Conservation (phyloP, 2,329 filamentous ascomycete species). For the Xenoacremonium recifei region DNA sequence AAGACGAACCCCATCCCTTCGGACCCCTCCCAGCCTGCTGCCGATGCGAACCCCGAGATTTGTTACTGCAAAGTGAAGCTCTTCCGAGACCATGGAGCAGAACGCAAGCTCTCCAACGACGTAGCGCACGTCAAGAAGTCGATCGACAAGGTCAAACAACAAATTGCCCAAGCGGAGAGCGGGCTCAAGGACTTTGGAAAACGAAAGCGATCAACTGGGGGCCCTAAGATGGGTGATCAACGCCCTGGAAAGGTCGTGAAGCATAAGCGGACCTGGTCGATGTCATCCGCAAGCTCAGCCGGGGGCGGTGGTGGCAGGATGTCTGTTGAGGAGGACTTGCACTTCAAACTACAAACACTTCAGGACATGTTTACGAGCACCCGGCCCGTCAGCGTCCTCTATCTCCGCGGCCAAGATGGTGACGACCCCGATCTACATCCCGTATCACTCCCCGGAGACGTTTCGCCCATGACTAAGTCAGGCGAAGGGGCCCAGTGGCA, state of each 20-base stretch:
- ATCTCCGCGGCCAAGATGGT: slow-evolving; percentile 71
- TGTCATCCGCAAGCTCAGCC: slow-evolving; percentile 73
- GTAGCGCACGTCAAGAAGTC: slow-evolving; percentile 93
- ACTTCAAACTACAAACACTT: slow-evolving; percentile 72
- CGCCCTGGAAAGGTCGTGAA: slow-evolving; percentile 81
- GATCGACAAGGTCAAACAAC: slow-evolving; percentile 93
- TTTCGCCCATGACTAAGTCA: slow-evolving; percentile 56
- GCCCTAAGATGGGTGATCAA: slow-evolving; percentile 49
- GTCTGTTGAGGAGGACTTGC: slow-evolving; percentile 71
- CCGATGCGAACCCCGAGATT: slow-evolving; percentile 61
- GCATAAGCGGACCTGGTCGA: slow-evolving; percentile 93
- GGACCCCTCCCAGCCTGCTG: slow-evolving; percentile 46
- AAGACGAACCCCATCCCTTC: slow-evolving; percentile 73
- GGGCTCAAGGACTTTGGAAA: slow-evolving; percentile 67
- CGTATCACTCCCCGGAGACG: slow-evolving; percentile 69
- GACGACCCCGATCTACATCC: slow-evolving; percentile 81
- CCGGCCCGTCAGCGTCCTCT: slow-evolving; percentile 73
- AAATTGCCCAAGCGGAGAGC: slow-evolving; percentile 75
- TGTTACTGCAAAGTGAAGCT: slow-evolving; percentile 97
- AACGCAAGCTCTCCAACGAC: slow-evolving; percentile 92
- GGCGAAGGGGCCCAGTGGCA: slow-evolving; percentile 52
- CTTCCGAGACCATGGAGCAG: slow-evolving; percentile 92
- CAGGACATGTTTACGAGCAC: slow-evolving; percentile 91
- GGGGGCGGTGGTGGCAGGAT: slow-evolving; percentile 42
- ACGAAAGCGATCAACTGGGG: slow-evolving; percentile 54